These are phyloP conservation scores for sunflower (Helianthus annuus) DNA, from an alignment of 129 eudicot species.

Conservation along the genomic window DNA sequence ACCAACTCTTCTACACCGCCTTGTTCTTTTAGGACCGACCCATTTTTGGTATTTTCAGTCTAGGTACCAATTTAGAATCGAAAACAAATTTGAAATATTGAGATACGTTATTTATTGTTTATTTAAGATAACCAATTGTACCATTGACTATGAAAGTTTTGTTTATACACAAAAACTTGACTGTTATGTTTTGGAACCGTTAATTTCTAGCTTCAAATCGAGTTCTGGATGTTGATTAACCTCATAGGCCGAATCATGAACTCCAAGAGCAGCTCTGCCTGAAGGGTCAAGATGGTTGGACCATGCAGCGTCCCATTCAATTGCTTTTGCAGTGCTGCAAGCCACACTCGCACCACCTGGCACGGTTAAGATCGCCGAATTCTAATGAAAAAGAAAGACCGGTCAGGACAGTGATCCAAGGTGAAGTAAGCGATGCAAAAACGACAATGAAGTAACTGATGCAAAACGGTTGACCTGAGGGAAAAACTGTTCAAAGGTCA, in stretches of 20 bases:
- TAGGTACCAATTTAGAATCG: constrained; percentile 12
- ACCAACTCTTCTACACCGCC: constrained; percentile 78
- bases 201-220: constrained; percentile 36
- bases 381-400: constrained; percentile 27
- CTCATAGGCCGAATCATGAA: constrained; percentile 64
- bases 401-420: not conserved
- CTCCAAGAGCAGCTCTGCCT: constrained; percentile 78
- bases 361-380: constrained; percentile 64
- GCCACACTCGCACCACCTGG: constrained; percentile 82
- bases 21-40: constrained; percentile 47
- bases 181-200: constrained; percentile 10
- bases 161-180: constrained; percentile 14
- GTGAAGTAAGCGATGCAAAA: not conserved
- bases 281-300: constrained; percentile 74
- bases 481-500: constrained; percentile 41
- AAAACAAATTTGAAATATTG: not conserved
- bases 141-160: constrained; percentile 17
- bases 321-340: constrained; percentile 70
- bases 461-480: constrained; percentile 35
- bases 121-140: constrained; percentile 27
- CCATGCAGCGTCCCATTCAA: constrained; percentile 79
- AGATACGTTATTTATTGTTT: constrained; percentile 30
- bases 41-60: constrained; percentile 19
- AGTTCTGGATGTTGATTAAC: constrained; percentile 28
- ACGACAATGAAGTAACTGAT: not conserved